Percentiles rank a stretch among this genome's conserved stretches.
Evolutionary conservation across 495 filamentous ascomycete genomes (phyloP).

Genomic region (Clavariopsis aquatica): DNA sequence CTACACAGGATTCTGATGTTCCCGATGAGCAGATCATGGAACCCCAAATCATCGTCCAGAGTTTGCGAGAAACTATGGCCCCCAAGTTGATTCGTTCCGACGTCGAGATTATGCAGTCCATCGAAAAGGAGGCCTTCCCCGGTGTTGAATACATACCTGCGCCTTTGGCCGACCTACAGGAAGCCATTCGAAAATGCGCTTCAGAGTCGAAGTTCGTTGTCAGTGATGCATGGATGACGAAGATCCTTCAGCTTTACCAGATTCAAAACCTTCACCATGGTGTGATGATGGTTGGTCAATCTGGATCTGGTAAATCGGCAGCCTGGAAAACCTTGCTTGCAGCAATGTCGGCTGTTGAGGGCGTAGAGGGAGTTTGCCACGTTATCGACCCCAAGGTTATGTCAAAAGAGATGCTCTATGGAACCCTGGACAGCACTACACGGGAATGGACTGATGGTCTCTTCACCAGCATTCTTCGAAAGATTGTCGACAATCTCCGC

Average conservation of each 20-base stretch:
- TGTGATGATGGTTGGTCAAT: conserved; percentile 99
- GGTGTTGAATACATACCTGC: conserved; percentile 91
- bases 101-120: conserved; percentile 80
- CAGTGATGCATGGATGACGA: conserved; percentile 93
- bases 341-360: conserved; percentile 86
- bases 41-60: conserved; percentile 98
- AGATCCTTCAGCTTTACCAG: conserved; percentile 93
- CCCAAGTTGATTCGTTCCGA: conserved; percentile 92
- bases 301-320: conserved; percentile 90
- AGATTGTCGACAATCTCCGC: conserved; percentile 97
- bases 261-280: conserved; percentile 97
- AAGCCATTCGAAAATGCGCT: conserved; percentile 79
- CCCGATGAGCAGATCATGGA: conserved; percentile 77
- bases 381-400: conserved; percentile 99
- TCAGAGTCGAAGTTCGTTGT: conserved; percentile 79
- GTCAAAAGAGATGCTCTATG: conserved; percentile 97
- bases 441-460: conserved; percentile 98
- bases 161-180: conserved; percentile 72
- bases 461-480: conserved; percentile 95
- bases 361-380: conserved; percentile 89
- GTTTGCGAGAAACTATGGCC: conserved; percentile 95
- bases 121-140: conserved; percentile 86
- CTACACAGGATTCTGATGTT: conserved; percentile 51
- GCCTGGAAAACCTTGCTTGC: conserved; percentile 94
- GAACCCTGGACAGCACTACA: conserved; percentile 92